Conservation (phyloP, 768 basidiomycete genomes). For the Gelatoporia subvermispora region DNA sequence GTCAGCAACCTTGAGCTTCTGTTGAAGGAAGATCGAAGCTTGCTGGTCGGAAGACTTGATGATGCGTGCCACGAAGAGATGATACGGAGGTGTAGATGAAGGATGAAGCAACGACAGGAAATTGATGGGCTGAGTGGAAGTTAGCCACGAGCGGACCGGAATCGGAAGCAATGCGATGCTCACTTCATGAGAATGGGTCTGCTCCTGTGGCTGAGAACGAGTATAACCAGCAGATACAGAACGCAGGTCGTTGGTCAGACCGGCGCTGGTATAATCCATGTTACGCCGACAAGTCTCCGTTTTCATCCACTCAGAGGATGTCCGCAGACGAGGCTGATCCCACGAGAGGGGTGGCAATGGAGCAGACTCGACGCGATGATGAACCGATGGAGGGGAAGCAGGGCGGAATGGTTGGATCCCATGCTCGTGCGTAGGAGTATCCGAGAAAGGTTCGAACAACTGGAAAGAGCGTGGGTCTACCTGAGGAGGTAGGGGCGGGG, state of each 20-base stretch:
- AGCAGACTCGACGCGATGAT: conserved; percentile 22
- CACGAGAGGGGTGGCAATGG: conserved; percentile 19
- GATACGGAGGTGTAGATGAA: conserved; percentile 79
- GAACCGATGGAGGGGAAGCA: conserved; percentile 31
- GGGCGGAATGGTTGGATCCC: conserved; percentile 27
- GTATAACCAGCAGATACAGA: conserved; percentile 12
- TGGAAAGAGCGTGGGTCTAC: conserved; percentile 27
- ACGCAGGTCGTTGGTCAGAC: conserved; percentile 12
- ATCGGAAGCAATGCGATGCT: conserved; percentile 10
- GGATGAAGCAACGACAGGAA: conserved; percentile 83
- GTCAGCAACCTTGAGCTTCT: conserved; percentile 86
- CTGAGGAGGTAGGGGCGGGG: conserved; percentile 16
- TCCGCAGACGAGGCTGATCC: conserved; percentile 14
- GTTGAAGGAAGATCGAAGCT: conserved; percentile 85
- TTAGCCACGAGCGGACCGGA: background rate
- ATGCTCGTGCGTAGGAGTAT: conserved; percentile 35
- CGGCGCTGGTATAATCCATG: background rate
- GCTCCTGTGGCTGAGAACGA: conserved; percentile 13
- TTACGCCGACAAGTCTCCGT: conserved; percentile 5
- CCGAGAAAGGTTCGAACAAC: conserved; percentile 52
- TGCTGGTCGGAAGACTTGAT: conserved; percentile 90
- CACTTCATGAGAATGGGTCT: conserved; percentile 48
- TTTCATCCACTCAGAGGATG: conserved; percentile 22
- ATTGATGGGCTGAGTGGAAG: conserved; percentile 67
- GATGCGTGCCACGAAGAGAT: conserved; percentile 76